phyloP scores from a whole-genome alignment of 2,329 filamentous ascomycete genomes.

The Fusarium pilosicola region DNA sequence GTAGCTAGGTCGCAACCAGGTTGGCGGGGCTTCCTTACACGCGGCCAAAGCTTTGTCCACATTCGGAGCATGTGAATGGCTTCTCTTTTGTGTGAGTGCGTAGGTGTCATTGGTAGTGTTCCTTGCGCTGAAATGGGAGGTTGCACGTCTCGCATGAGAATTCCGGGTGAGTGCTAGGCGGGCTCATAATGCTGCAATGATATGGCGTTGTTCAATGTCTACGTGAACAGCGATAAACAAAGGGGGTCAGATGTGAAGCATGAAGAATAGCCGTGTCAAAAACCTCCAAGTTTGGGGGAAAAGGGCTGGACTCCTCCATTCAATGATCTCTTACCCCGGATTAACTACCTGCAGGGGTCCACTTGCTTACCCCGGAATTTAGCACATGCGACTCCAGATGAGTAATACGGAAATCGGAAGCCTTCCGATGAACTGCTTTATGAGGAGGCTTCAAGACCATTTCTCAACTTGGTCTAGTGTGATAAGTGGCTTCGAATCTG shows the following conservation, averaged over 20 bases:
- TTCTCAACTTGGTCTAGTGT: not conserved
- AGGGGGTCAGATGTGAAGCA: rapidly evolving
- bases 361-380: not conserved
- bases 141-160: slow-evolving; percentile 11
- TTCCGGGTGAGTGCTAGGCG: not conserved
- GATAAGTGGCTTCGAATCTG: not conserved
- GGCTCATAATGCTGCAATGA: not conserved
- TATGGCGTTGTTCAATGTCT: rapidly evolving
- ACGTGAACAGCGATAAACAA: rapidly evolving
- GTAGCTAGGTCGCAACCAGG: not conserved
- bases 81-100: slow-evolving; percentile 13
- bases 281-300: not conserved
- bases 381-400: not conserved
- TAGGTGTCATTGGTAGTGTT: not conserved
- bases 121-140: slow-evolving; percentile 1
- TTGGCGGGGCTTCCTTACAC: not conserved
- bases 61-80: slow-evolving; percentile 7
- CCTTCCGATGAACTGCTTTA: not conserved
- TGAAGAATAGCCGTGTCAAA: rapidly evolving
- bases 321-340: not conserved
- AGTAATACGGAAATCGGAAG: not conserved
- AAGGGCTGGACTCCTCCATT: not conserved
- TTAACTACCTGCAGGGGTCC: not conserved
- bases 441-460: rapidly evolving
- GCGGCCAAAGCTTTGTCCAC: slow-evolving; percentile 7